Conservation (phyloP, 169 alveolate genomes). For the Cryptosporidium ubiquitum region DNA sequence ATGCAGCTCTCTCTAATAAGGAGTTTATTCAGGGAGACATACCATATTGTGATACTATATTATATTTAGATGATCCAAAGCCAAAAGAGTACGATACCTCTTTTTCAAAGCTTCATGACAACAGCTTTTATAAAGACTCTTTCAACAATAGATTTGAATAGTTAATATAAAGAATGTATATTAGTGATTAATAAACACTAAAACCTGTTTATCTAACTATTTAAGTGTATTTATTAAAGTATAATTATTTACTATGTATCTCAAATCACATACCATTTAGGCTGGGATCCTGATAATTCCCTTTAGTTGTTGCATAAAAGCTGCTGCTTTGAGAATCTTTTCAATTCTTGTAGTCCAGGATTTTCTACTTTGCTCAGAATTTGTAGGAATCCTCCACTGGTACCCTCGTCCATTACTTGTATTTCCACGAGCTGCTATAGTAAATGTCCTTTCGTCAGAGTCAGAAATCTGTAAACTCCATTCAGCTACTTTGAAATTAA, state of each 20-base stretch:
- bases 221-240: background rate
- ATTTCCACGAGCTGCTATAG: slow-evolving; percentile 20
- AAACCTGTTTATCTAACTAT: background rate
- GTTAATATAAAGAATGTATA: background rate
- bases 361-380: slow-evolving; percentile 50
- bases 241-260: background rate
- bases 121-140: background rate
- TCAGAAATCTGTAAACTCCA: slow-evolving; percentile 48
- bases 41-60: slow-evolving; percentile 50
- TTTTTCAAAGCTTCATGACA: slow-evolving; percentile 29
- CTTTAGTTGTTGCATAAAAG: slow-evolving; percentile 70
- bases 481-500: slow-evolving; percentile 66
- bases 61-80: slow-evolving; percentile 49
- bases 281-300: slow-evolving; percentile 46
- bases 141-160: background rate
- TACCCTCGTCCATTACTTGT: slow-evolving; percentile 64
- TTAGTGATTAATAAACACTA: background rate
- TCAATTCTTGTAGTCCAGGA: slow-evolving; percentile 70
- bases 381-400: slow-evolving; percentile 66
- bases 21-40: slow-evolving; percentile 43
- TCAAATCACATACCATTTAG: background rate
- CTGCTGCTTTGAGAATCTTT: slow-evolving; percentile 60
- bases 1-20: background rate
- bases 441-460: slow-evolving; percentile 41
- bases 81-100: background rate